Conservation (phyloP, 345 rosid genomes). For the Rhizophora mangle region DNA sequence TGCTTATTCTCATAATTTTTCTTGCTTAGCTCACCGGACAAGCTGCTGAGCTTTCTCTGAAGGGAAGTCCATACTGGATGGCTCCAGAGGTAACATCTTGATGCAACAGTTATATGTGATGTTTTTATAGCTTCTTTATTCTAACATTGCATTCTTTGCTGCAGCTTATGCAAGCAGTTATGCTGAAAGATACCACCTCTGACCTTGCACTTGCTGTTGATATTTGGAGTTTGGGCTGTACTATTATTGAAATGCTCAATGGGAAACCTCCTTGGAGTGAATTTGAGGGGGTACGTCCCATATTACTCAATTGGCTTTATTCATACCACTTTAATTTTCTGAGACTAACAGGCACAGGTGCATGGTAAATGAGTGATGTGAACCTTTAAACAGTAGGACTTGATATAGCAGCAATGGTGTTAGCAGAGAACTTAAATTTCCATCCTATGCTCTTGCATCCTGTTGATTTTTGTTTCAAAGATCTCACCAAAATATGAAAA, state of each 20-base stretch:
- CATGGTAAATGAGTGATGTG: neutral
- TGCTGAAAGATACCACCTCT: slow-evolving; percentile 71
- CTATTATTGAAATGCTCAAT: slow-evolving; percentile 90
- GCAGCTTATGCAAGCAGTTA: slow-evolving; percentile 91
- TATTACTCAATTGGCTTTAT: slow-evolving; percentile 7
- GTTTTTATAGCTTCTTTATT: slow-evolving; percentile 22
- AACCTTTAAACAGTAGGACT: too few species aligned
- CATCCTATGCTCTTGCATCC: too few species aligned
- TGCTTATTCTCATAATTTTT: slow-evolving; percentile 11
- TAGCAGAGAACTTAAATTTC: too few species aligned
- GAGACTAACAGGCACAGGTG: neutral
- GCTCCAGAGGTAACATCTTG: slow-evolving; percentile 82
- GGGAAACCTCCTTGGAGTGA: slow-evolving; percentile 99
- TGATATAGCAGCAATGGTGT: too few species aligned
- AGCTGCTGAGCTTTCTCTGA: slow-evolving; percentile 81
- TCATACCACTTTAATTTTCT: neutral
- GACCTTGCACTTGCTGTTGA: slow-evolving; percentile 91
- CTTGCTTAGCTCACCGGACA: slow-evolving; percentile 77
- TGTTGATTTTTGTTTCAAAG: too few species aligned
- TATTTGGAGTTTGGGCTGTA: slow-evolving; percentile 99
- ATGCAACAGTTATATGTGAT: neutral
- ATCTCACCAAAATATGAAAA: too few species aligned
- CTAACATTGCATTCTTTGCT: slow-evolving; percentile 1
- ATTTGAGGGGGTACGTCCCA: slow-evolving; percentile 79
- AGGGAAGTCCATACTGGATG: slow-evolving; percentile 99